Conservation (phyloP, 257 asterid genomes). For the Scutellaria barbata region DNA sequence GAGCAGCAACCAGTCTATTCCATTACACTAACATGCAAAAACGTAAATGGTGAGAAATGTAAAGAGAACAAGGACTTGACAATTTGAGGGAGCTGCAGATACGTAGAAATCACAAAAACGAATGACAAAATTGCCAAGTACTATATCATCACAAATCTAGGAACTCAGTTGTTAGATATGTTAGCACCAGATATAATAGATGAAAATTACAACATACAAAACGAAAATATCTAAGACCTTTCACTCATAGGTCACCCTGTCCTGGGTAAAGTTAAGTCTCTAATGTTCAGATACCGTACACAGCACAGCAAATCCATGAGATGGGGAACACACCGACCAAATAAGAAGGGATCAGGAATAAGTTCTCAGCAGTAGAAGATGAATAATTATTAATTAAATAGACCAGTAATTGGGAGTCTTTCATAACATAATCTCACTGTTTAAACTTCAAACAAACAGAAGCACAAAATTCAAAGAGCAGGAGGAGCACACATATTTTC, state of each 20-base stretch:
- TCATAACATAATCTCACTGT: neutral
- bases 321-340: neutral
- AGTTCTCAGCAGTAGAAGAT: neutral
- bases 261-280: neutral
- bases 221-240: neutral
- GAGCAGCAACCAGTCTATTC: neutral
- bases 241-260: neutral
- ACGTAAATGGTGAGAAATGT: neutral
- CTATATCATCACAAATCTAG: neutral
- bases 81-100: neutral
- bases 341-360: neutral
- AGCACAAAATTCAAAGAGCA: slow-evolving; percentile 18
- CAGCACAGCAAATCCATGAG: neutral
- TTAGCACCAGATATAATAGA: neutral
- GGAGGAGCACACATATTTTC: neutral
- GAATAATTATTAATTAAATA: neutral
- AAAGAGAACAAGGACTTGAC: neutral
- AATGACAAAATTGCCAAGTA: neutral
- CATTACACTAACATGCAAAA: neutral
- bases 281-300: neutral
- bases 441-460: neutral
- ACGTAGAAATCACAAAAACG: neutral
- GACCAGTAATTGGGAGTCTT: slow-evolving; percentile 7
- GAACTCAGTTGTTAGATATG: neutral
- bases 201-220: neutral